Base-by-base conservation (phyloP, 345 rosid species). In the Raphanus sativus region DNA sequence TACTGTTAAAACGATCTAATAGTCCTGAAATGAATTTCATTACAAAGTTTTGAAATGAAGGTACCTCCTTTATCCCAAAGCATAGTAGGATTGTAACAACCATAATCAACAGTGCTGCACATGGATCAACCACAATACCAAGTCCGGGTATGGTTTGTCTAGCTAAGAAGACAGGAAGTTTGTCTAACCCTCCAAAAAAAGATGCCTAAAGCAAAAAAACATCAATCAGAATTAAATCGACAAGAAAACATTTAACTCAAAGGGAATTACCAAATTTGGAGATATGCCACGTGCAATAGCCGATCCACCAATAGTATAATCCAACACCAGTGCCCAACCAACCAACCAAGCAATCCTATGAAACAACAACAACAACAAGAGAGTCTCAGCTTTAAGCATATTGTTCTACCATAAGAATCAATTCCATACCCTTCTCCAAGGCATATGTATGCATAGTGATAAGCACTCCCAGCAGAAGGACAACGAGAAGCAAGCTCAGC, bases 391-490 rank as follows among this genome's bases (percentile, higher is more conserved):
- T n/a, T 65, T 13, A 64, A 74, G 21, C 55, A 48, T 8, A 48
- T 48, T 5, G 21, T n/a, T 48, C 55, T 48, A 48, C 7, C 17
- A 48, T n/a, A 1, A 4, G 8, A 48, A 48, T 48, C 55, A 32
- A 32, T 3, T 48, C 16, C 6, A 40, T 69, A 95, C 99, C 97
- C 92, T 86, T 95, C 99, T 67, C 99, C 99, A 8, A 89, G 84
- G 77, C 98, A 95, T 28, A 95, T 89, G 84, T 95, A 95, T 0
- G 99, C 77, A 83, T 92, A 95, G 54, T 95, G 99, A 86, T 95
- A 95, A 63, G 99, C 99, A 85, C 99, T 95, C 74, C 99, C 99
- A 70, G 99, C 99, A 69, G 99, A 95, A 1, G 99, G 99, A 71
- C 97, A 95, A 0, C 98, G 94, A 78, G 89, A 82, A 58, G 98